Evolutionary conservation across 78 protist genomes (phyloP), one percentile per base, ranked within the genome.

Genomic region (Polysphondylium violaceum): DNA sequence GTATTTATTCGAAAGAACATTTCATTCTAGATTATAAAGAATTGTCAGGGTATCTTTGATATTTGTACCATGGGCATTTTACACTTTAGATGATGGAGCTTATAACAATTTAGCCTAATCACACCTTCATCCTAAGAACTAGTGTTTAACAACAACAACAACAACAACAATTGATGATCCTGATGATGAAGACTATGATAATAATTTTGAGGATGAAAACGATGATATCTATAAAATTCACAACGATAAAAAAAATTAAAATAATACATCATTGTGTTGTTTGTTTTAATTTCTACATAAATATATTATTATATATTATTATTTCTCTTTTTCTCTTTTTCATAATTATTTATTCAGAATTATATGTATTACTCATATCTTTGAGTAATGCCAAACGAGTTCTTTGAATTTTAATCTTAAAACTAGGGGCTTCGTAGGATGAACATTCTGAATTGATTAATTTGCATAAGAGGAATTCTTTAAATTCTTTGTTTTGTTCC

Each of bases 381-480:
- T 81, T 67, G 27, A 87, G 50, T 53, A 87, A 64, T 16, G 75
- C 78, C 2, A 38, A 31, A 41, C 93, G 44, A 29, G 93, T 87
- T 74, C 93, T 74, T 67, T 87, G 93, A 43, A 87, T 87, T 55
- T 87, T 87, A 64, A 87, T 61, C 31, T 74, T 87, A 51, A 87
- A 87, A 53, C 87, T 87, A 44, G 93, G 93, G 9, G 93, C 85
- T 40, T 73, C 59, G 65, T 87, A 87, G 23, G 93, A 74, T 9
- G 93, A 25, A 56, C 85, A 75, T 65, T 87, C 93, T 1, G 87
- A 64, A 55, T 87, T 87, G 0, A 87, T 87, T 44, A 87, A 67
- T 75, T 87, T 87, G 40, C 71, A 35, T 31, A 67, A 65, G 44
- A 87, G 53, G 53, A 68, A 87, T 23, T 87, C 67, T 87, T 58